A percentile compares a stretch with the other conserved stretches of the same genome.
Conservation (phyloP, 2,329 filamentous ascomycete species). For the Plenodomus tracheiphilus region DNA sequence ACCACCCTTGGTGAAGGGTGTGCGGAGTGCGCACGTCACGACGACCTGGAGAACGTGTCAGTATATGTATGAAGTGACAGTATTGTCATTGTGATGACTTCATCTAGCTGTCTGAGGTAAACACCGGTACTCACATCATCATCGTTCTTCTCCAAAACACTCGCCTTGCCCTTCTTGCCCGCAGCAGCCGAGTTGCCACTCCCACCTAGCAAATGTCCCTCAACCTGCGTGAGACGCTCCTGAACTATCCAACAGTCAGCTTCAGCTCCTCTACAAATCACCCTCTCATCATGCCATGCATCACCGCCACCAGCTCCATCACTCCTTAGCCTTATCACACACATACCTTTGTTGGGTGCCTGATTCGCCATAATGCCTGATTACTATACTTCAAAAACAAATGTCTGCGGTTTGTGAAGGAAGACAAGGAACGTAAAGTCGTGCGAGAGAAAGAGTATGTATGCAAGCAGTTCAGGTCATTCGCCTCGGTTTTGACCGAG, state of each 20-base stretch:
- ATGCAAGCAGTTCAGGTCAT: conserved; percentile 12
- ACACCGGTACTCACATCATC: conserved; percentile 54
- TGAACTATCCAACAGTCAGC: conserved; percentile 49
- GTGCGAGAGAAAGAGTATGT: neutral
- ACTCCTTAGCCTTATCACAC: neutral
- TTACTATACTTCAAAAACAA: neutral
- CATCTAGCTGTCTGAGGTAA: neutral
- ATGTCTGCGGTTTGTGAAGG: conserved; percentile 5
- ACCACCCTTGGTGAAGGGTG: conserved; percentile 88
- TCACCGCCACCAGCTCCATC: neutral
- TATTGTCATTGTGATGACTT: neutral
- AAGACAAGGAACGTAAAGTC: conserved; percentile 4
- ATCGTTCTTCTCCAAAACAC: conserved; percentile 57
- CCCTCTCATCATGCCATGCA: neutral
- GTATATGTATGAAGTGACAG: neutral
- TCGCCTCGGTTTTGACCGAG: conserved; percentile 15
- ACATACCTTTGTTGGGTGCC: conserved; percentile 32
- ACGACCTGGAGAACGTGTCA: conserved; percentile 61
- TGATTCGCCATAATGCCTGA: conserved; percentile 41
- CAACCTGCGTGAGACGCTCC: conserved; percentile 62
- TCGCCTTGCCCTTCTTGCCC: conserved; percentile 46
- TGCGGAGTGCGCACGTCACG: conserved; percentile 88
- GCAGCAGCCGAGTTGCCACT: conserved; percentile 10
- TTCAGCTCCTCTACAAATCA: neutral
- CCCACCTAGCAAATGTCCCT: conserved; percentile 58